phyloP scores from a whole-genome alignment of 2,329 filamentous ascomycete genomes.

The Madurella fahalii region DNA sequence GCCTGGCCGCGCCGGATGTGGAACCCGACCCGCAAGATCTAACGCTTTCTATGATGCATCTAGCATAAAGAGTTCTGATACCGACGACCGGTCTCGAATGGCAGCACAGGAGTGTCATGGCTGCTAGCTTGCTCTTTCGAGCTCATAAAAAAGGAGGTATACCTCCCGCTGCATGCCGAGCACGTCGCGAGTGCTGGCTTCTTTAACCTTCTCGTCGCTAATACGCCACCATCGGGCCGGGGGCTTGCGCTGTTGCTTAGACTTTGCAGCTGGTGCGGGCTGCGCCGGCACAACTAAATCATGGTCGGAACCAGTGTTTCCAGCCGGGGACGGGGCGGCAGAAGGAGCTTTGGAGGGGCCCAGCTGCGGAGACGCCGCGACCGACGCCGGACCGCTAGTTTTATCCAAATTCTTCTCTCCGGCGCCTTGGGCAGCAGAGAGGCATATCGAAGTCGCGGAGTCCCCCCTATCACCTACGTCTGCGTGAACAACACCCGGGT shows the following conservation, averaged over 20 bases:
- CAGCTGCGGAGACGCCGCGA: slow-evolving; percentile 53
- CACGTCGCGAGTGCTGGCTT: slow-evolving; percentile 88
- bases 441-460: not conserved
- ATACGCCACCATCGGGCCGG: slow-evolving; percentile 94
- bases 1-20: no score
- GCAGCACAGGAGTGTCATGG: not conserved
- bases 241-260: slow-evolving; percentile 50
- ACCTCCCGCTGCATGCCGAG: slow-evolving; percentile 93
- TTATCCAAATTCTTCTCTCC: slow-evolving; percentile 38
- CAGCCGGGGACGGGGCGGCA: slow-evolving; percentile 33
- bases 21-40: no score
- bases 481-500: not conserved
- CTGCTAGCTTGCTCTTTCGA: slow-evolving; percentile 52
- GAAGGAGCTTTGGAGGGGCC: slow-evolving; percentile 46
- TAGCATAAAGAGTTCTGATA: no score
- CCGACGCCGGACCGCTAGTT: slow-evolving; percentile 50
- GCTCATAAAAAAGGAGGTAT: slow-evolving; percentile 92
- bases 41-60: no score
- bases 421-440: slow-evolving; percentile 21
- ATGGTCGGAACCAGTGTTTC: slow-evolving; percentile 22
- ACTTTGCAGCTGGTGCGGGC: slow-evolving; percentile 19
- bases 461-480: not conserved
- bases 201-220: slow-evolving; percentile 93
- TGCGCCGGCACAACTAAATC: slow-evolving; percentile 2
- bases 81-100: no score